Percentiles rank a stretch among this genome's conserved stretches.
Conservation (phyloP, 1,284 basidiomycete species). For the Ustilago vetiveriae region DNA sequence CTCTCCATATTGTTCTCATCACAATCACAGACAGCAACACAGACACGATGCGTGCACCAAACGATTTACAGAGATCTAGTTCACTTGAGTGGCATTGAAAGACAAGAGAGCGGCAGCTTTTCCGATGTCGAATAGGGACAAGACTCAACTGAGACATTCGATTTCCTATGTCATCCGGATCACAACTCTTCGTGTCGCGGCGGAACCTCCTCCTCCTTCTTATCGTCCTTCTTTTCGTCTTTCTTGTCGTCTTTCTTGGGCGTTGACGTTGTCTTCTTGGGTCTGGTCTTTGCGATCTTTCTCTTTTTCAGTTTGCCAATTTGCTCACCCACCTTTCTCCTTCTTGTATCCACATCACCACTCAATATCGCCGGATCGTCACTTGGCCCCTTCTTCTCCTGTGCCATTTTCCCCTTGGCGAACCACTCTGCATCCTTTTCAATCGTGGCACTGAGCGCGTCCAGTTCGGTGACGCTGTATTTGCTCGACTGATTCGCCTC, state of each 20-base stretch:
- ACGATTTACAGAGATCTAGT: too few relatives aligned
- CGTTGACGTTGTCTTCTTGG: constrained; percentile 33
- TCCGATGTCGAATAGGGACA: too few relatives aligned
- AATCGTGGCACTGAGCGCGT: constrained; percentile 51
- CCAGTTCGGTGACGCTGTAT: constrained; percentile 64
- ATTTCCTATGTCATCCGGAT: too few relatives aligned
- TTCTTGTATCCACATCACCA: constrained; percentile 61
- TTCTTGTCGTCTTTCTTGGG: constrained; percentile 22
- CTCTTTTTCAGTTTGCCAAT: constrained; percentile 60
- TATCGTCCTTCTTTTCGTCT: constrained; percentile 16
- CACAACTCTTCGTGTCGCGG: constrained; percentile 42
- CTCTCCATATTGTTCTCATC: too few relatives aligned
- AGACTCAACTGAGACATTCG: too few relatives aligned
- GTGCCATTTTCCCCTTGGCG: constrained; percentile 52
- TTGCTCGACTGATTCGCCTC: constrained; percentile 65
- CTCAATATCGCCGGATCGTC: constrained; percentile 63
- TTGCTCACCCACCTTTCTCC: constrained; percentile 57
- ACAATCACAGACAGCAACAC: too few relatives aligned
- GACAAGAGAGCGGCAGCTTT: too few relatives aligned
- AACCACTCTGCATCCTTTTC: constrained; percentile 64
- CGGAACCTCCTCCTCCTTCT: constrained; percentile 24
- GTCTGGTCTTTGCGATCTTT: constrained; percentile 62
- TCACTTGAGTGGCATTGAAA: too few relatives aligned
- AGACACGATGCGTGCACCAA: too few relatives aligned
- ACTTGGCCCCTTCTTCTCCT: constrained; percentile 47